Evolutionary conservation across 768 basidiomycete species (phyloP), one percentile per base, ranked within the genome.

Genomic region (Lepiota subincarnata): DNA sequence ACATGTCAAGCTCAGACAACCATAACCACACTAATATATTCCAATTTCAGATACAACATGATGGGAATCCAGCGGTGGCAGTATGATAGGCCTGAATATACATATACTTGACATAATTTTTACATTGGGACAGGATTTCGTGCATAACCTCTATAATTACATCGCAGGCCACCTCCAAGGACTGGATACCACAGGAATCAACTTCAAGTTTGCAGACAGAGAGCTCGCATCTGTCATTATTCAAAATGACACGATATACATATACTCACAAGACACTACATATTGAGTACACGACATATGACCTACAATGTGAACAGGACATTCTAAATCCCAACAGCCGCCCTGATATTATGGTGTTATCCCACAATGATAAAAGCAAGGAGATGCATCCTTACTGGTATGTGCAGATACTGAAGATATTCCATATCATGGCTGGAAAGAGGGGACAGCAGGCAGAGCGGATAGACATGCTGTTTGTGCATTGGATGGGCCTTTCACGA

Each of bases 381-480:
- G 3, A 7, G 6, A 28, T 13, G 14, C 52, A 46, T 1, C 58
- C 58, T 10, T 60, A 52, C 0, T 48, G 31, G 22, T 24, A 65
- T 48, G 51, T 0, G 5, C 18, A 63, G 35, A 51, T 64, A 18
- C 53, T 68, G 43, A 28, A 61, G 8, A 48, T 71, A 24, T 63
- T 62, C 46, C 70, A 70, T 55, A 53, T 24, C 64, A 62, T 18
- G 8, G 10, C n/a, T n/a, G 12, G 35, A 35, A 4, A 0, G 24
- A 51, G 31, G 56, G 1, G n/a, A 12, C 0, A 43, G 60, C 6
- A 16, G 38, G 55, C 36, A n/a, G 6, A 0, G 59, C 70, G 49
- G 57, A 70, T 6, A 42, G 72, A 6, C 79, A 60, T 65, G 74
- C 1, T 69, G 79, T 14, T 38, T 73, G 2, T 74, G 67, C 48